Percentiles rank a stretch among this genome's conserved stretches.
Evolutionary conservation across 345 rosid genomes (phyloP).

Genomic region (Citrus hindsii): DNA sequence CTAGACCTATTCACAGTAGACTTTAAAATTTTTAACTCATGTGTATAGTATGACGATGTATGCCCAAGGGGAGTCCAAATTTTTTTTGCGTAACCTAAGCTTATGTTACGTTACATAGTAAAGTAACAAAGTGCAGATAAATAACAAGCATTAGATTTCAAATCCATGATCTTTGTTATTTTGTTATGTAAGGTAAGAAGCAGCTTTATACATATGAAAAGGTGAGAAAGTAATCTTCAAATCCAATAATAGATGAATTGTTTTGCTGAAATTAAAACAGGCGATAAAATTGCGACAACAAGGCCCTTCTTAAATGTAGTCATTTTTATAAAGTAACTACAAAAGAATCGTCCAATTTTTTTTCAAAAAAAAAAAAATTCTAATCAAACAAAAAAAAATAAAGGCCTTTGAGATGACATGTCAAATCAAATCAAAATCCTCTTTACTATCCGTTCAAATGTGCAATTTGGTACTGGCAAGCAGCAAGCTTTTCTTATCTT

Average conservation of each 20-base stretch:
- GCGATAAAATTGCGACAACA: no score
- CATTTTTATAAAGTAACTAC: not conserved
- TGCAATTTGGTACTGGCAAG: not conserved
- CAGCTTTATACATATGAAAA: not conserved
- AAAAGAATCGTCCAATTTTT: not conserved
- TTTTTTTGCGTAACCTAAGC: no score
- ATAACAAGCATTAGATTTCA: no score
- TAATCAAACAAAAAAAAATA: not conserved
- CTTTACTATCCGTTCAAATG: not conserved
- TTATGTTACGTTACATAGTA: no score
- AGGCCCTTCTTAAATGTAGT: no score
- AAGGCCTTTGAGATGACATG: not conserved
- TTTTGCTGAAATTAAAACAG: not conserved
- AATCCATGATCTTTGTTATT: no score
- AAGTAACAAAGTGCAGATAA: no score
- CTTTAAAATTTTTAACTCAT: no score
- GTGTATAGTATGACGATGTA: no score
- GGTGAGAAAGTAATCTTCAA: not conserved
- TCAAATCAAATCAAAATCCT: not conserved
- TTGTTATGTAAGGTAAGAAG: no score
- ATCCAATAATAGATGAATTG: not conserved
- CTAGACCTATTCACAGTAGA: fast-evolving
- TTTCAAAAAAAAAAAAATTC: not conserved
- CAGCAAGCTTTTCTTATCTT: not conserved
- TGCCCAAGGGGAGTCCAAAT: no score